Conservation (phyloP, 441 rosid genomes). For the Eruca vesicaria region DNA sequence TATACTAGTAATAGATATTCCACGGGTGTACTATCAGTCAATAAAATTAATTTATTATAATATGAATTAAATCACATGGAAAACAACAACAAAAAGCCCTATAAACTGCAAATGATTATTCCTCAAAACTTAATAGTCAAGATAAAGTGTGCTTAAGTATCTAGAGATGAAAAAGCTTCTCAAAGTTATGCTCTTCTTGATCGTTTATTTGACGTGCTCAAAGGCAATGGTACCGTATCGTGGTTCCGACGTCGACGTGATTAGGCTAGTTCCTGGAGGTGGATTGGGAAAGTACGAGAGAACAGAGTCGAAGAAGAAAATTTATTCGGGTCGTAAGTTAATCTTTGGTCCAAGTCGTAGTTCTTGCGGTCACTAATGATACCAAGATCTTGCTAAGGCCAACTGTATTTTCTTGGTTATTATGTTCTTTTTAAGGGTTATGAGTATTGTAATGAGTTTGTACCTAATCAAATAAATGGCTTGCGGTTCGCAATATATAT, state of each 20-base stretch:
- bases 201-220: constrained; percentile 19
- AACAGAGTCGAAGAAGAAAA: neutral
- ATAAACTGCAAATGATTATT: neutral
- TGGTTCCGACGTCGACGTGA: constrained; percentile 21
- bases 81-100: neutral
- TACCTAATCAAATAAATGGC: neutral
- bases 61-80: constrained; percentile 13
- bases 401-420: neutral
- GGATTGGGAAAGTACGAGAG: constrained; percentile 16
- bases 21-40: constrained; percentile 14
- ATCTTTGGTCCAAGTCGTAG: constrained; percentile 38
- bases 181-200: constrained; percentile 6
- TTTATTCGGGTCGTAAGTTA: constrained; percentile 22
- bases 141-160: neutral
- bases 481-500: neutral
- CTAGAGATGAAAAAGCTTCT: constrained; percentile 26
- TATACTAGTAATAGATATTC: too few relatives aligned
- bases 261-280: neutral
- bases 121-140: neutral
- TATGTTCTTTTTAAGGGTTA: neutral
- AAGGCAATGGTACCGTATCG: constrained; percentile 32
- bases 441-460: neutral
- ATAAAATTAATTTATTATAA: constrained; percentile 5
- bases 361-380: constrained; percentile 31
- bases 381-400: neutral